phyloP scores from a whole-genome alignment of 139 green algal species.

The Chlorella sp. region DNA sequence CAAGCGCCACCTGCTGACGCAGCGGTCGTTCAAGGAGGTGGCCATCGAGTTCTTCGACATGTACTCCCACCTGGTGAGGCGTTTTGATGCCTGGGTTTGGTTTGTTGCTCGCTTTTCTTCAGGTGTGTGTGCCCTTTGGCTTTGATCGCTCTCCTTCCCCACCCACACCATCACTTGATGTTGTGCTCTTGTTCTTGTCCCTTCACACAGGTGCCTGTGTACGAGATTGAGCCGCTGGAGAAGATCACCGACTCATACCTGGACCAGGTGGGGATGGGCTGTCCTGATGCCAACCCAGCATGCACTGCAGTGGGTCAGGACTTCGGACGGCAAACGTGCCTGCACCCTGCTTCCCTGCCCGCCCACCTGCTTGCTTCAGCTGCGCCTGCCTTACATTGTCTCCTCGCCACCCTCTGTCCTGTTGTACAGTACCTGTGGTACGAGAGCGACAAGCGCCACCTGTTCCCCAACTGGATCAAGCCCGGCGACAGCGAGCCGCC shows the following conservation, averaged over 20 bases:
- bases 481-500: slow-evolving; percentile 96
- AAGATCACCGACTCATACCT: slow-evolving; percentile 99
- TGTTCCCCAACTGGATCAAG: slow-evolving; percentile 99
- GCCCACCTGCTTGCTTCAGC: slow-evolving; percentile 58
- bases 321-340: too few species aligned
- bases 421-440: slow-evolving; percentile 74
- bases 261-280: slow-evolving; percentile 74
- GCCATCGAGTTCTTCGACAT: slow-evolving; percentile 92
- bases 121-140: too few species aligned
- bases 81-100: too few species aligned
- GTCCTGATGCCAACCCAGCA: too few species aligned
- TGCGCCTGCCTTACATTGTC: background rate
- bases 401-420: background rate
- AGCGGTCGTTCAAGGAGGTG: slow-evolving; percentile 99
- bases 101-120: too few species aligned
- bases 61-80: slow-evolving; percentile 90
- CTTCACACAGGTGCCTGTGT: slow-evolving; percentile 81
- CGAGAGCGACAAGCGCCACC: slow-evolving; percentile 95
- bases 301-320: too few species aligned
- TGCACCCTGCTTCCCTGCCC: background rate
- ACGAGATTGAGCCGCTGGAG: slow-evolving; percentile 99
- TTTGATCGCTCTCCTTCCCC: too few species aligned
- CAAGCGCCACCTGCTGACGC: slow-evolving; percentile 99
- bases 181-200: too few species aligned
- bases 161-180: too few species aligned